Percentiles rank a stretch among this genome's conserved stretches.
phyloP scores from a whole-genome alignment of 2,329 filamentous ascomycete species.

The Hymenoscyphus repandus region DNA sequence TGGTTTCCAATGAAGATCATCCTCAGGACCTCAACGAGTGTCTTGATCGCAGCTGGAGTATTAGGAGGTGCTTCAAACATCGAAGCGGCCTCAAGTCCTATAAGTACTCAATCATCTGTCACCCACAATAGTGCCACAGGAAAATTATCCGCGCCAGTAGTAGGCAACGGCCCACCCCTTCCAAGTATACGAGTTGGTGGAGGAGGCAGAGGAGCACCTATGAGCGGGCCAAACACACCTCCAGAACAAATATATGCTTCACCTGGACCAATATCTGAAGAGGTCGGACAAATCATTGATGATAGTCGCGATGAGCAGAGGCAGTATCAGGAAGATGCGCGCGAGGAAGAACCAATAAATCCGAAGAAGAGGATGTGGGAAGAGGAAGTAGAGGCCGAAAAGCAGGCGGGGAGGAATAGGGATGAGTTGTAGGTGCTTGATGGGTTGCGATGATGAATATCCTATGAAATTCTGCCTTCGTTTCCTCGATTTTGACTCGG shows the following conservation, averaged over 20 bases:
- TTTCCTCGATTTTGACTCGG: not conserved
- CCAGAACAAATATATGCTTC: conserved; percentile 12
- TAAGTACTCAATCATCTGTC: conserved; percentile 15
- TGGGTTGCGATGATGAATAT: not conserved
- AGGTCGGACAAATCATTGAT: conserved; percentile 51
- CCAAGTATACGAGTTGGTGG: conserved; percentile 47
- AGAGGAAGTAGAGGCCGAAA: conserved; percentile 37
- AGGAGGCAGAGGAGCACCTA: conserved; percentile 28
- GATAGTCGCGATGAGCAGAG: conserved; percentile 21
- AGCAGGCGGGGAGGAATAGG: conserved; percentile 24
- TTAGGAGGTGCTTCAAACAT: conserved; percentile 14
- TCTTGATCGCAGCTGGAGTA: conserved; percentile 47
- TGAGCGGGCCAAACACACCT: conserved; percentile 8
- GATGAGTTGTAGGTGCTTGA: conserved; percentile 28
- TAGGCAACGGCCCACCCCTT: conserved; percentile 13
- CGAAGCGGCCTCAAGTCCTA: conserved; percentile 15
- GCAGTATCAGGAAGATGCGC: conserved; percentile 32
- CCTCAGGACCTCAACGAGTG: conserved; percentile 52
- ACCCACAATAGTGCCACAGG: conserved; percentile 19
- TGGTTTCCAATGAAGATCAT: conserved; percentile 72
- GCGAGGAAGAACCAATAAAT: conserved; percentile 35
- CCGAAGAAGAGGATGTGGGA: conserved; percentile 60
- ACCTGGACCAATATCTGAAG: conserved; percentile 40
- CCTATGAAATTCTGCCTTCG: not conserved
- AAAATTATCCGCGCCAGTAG: conserved; percentile 11